These are phyloP conservation scores for Entomortierella beljakovae DNA, from an alignment of 192 early-diverging fungal species.

Conservation along the genomic window DNA sequence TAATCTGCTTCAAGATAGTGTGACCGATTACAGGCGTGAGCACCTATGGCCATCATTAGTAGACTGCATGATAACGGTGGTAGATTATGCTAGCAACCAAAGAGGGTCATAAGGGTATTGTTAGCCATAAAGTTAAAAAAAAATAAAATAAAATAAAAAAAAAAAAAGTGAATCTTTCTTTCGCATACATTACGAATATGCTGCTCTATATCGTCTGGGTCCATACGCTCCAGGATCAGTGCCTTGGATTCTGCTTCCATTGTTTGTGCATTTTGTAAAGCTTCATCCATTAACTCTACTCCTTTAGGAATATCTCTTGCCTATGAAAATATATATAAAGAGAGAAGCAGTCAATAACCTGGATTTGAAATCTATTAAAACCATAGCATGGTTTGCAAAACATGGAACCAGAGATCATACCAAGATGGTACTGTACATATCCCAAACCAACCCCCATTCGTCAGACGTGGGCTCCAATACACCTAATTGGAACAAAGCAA, in stretches of 20 bases:
- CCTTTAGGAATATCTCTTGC: not conserved
- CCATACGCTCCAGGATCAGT: slow-evolving; percentile 10
- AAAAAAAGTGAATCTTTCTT: not conserved
- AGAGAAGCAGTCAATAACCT: too few species aligned
- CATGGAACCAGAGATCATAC: slow-evolving; percentile 15
- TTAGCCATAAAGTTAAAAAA: not conserved
- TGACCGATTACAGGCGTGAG: slow-evolving; percentile 1
- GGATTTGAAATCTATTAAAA: not conserved
- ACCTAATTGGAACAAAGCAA: slow-evolving; percentile 5
- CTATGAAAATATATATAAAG: not conserved
- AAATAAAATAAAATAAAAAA: not conserved
- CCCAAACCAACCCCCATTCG: slow-evolving; percentile 35
- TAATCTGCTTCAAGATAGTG: slow-evolving; percentile 6
- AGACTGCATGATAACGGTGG: slow-evolving; percentile 22
- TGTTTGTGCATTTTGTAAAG: not conserved
- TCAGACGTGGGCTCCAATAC: slow-evolving; percentile 11
- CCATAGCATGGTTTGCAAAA: not conserved
- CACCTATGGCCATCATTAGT: slow-evolving; percentile 15
- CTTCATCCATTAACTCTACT: not conserved
- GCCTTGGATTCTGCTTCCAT: slow-evolving; percentile 1
- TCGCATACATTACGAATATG: slow-evolving; percentile 14
- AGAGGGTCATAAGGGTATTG: not conserved
- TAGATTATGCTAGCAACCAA: slow-evolving; percentile 6
- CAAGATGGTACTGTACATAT: slow-evolving; percentile 37
- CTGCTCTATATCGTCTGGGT: slow-evolving; percentile 14